These are phyloP conservation scores for Tephrocybe sp. DNA, from an alignment of 768 basidiomycete species.

Conservation along the genomic window DNA sequence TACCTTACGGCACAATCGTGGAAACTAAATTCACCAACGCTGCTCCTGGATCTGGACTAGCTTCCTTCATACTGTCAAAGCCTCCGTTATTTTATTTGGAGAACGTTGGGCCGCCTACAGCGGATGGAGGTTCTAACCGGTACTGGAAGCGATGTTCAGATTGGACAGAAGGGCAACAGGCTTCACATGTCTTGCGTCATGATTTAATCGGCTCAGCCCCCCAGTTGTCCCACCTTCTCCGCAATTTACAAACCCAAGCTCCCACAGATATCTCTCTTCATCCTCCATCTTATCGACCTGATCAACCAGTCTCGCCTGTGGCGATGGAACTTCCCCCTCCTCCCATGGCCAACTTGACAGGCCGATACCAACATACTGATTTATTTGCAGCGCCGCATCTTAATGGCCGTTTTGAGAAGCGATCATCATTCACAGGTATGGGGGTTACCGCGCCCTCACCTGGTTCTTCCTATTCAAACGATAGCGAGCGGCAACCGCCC, in stretches of 20 bases:
- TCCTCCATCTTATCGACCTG: constrained; percentile 35
- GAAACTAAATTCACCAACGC: constrained; percentile 57
- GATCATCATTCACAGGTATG: constrained; percentile 19
- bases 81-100: constrained; percentile 74
- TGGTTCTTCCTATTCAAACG: constrained; percentile 13
- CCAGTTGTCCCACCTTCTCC: constrained; percentile 58
- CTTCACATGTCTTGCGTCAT: constrained; percentile 62
- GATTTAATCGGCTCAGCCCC: constrained; percentile 62
- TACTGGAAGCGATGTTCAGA: constrained; percentile 68
- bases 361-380: constrained; percentile 24
- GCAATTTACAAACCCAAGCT: constrained; percentile 37
- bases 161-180: constrained; percentile 78
- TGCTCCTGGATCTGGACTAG: constrained; percentile 56
- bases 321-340: constrained; percentile 41
- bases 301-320: constrained; percentile 21
- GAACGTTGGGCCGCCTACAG: constrained; percentile 30
- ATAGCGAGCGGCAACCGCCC: constrained; percentile 17
- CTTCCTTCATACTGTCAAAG: constrained; percentile 62
- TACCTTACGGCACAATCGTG: constrained; percentile 65
- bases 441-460: constrained; percentile 12
- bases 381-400: constrained; percentile 20
- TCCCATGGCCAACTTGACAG: constrained; percentile 31
- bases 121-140: constrained; percentile 32
- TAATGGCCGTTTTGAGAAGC: constrained; percentile 21
- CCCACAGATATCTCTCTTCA: constrained; percentile 35